Base-by-base conservation (phyloP, 2,329 filamentous ascomycete genomes). In the Leptographium procerum region DNA sequence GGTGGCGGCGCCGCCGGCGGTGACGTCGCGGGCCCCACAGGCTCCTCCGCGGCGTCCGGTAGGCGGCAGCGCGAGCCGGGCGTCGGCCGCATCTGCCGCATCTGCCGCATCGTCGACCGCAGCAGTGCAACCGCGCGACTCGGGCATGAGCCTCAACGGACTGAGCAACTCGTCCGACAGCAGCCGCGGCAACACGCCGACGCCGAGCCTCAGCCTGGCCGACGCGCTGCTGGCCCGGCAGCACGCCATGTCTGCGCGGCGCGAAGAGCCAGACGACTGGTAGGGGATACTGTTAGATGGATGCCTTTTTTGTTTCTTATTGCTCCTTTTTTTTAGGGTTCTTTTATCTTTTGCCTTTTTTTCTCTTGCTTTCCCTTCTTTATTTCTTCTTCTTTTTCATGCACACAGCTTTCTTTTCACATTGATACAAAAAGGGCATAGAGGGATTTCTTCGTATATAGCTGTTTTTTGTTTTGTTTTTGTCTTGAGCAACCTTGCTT, bases 191-290 rank as follows among this genome's bases (percentile, higher is more conserved):
- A 85, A 77, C 62, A 90, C 87, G 5, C 86, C 87, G 4, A 90
- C 82, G 43, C 82, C 85, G 16, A 87, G 87, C 43, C 72, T 92
- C 65, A 88, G 87, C 52, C 72, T 94, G 64, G 89, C 89, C 2
- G 88, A 91, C 69, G 88, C 88, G n/a, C 73, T 94, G 65, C 75
- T 88, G 65, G 86, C 87, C 50, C 78, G 89, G 65, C 87, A 91
- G 75, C 84, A 82, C 63, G 87, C 86, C 7, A 89, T 90, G 85
- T 84, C 85, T 66, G 83, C 80, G 66, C 83, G 82, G 70, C 81
- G 85, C 24, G 84, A 87, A 22, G 85, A 88, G 52, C 26, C 40
- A 19, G 85, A 87, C 63, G 84, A 89, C 67, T 88, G 85, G 85
- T 88, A 72, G 65, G 56, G 19, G 13, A 13, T 48, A 22, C 22